phyloP scores from a whole-genome alignment of 2,329 filamentous ascomycete genomes.

The Epichloe scottii region DNA sequence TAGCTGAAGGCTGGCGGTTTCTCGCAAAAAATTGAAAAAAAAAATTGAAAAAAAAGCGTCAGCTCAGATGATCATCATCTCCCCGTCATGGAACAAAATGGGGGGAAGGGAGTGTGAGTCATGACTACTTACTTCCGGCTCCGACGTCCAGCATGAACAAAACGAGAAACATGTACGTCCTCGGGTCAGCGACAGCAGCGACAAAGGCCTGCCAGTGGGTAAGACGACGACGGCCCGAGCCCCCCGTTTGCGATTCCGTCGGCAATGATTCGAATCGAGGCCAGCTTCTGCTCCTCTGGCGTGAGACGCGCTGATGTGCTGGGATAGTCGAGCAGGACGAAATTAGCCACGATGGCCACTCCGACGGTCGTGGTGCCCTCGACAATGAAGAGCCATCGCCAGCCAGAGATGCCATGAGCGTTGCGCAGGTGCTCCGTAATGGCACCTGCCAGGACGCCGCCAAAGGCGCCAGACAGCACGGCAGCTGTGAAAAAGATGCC shows the following conservation, averaged over 20 bases:
- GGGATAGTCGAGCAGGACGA: slow-evolving; percentile 55
- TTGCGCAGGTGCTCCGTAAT: too few species aligned
- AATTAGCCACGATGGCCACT: slow-evolving; percentile 41
- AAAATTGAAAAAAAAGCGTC: too few species aligned
- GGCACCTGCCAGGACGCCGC: slow-evolving; percentile 31
- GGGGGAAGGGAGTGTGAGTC: too few species aligned
- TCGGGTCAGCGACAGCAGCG: slow-evolving; percentile 18
- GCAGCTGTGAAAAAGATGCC: slow-evolving; percentile 45
- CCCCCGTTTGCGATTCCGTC: slow-evolving; percentile 19
- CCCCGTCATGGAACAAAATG: too few species aligned
- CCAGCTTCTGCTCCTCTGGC: slow-evolving; percentile 22
- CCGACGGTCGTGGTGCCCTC: slow-evolving; percentile 47
- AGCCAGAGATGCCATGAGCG: slow-evolving; percentile 20
- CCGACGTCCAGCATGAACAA: slow-evolving; percentile 17
- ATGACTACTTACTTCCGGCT: slow-evolving; percentile 19
- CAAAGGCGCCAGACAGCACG: slow-evolving; percentile 50
- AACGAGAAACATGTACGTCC: slow-evolving; percentile 6
- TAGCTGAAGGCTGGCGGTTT: slow-evolving; percentile 28
- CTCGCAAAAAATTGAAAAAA: too few species aligned
- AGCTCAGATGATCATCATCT: too few species aligned
- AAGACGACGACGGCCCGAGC: slow-evolving; percentile 8
- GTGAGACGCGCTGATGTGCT: slow-evolving; percentile 49
- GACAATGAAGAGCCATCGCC: slow-evolving; percentile 59
- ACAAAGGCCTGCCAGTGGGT: slow-evolving; percentile 6
- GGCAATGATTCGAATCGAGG: slow-evolving; percentile 4